Conservation (phyloP, 2,329 filamentous ascomycete genomes). For the Fusarium sp. region DNA sequence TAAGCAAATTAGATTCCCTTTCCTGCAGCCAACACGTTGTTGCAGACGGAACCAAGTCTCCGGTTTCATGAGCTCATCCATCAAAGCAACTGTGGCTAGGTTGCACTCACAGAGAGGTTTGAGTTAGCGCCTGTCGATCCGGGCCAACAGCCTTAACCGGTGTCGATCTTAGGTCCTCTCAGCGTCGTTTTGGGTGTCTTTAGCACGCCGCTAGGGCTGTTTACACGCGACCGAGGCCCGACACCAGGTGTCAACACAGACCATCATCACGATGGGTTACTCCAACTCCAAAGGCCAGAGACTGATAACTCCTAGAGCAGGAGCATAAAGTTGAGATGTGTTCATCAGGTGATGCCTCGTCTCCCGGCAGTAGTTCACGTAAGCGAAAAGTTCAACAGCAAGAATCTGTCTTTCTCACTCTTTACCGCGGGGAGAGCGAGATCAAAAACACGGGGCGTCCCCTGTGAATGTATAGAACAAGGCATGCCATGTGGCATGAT, state of each 20-base stretch:
- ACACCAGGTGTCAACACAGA: not conserved
- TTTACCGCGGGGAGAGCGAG: not conserved
- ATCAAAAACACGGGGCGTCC: not conserved
- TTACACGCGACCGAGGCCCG: not conserved
- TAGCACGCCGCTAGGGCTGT: not conserved
- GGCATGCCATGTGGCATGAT: conserved; percentile 3
- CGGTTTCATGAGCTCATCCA: not conserved
- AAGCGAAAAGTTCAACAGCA: not conserved
- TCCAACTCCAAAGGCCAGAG: not conserved
- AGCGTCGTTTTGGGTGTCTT: not conserved
- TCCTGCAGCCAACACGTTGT: not conserved
- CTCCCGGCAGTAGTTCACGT: not conserved
- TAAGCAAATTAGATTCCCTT: not conserved
- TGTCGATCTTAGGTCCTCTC: not conserved
- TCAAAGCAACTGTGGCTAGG: not conserved
- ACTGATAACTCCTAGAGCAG: not conserved
- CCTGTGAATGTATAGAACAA: not conserved
- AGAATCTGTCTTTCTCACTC: not conserved
- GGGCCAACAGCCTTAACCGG: not conserved
- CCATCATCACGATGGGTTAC: not conserved
- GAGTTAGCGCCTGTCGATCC: not conserved
- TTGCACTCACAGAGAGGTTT: not conserved
- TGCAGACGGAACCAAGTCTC: not conserved
- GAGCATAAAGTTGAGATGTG: not conserved
- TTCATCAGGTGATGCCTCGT: not conserved